Conservation (phyloP, 2,329 filamentous ascomycete genomes). For the Mycocentrospora acerina region DNA sequence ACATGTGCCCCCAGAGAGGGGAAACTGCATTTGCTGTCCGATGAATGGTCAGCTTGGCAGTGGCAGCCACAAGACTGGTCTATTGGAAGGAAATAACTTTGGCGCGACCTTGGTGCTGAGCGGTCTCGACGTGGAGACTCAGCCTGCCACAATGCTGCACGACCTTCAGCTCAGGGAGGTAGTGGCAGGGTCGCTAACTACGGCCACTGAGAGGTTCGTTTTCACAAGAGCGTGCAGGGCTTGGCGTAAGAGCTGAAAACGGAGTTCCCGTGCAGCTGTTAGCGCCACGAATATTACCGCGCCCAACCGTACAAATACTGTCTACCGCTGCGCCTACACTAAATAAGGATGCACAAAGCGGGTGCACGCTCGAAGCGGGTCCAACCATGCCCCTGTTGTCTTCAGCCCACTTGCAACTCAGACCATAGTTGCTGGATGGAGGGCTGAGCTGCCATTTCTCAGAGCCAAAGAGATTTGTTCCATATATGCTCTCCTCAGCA, state of each 20-base stretch:
- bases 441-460: slow-evolving; percentile 5
- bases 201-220: neutral
- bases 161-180: slow-evolving; percentile 6
- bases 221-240: slow-evolving; percentile 5
- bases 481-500: slow-evolving; percentile 16
- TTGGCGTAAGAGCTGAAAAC: slow-evolving; percentile 13
- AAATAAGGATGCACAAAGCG: slow-evolving; percentile 15
- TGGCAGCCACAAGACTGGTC: slow-evolving; percentile 5
- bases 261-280: slow-evolving; percentile 12
- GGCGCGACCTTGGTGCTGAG: slow-evolving; percentile 1
- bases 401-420: slow-evolving; percentile 7
- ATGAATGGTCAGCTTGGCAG: slow-evolving; percentile 7
- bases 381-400: slow-evolving; percentile 11
- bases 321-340: slow-evolving; percentile 13
- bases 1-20: slow-evolving; percentile 9
- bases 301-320: slow-evolving; percentile 8
- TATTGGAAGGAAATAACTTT: neutral
- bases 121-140: slow-evolving; percentile 11
- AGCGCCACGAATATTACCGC: slow-evolving; percentile 13
- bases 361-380: slow-evolving; percentile 5
- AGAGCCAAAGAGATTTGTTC: slow-evolving; percentile 4
- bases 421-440: slow-evolving; percentile 6
- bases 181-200: slow-evolving; percentile 6
- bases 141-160: slow-evolving; percentile 15
- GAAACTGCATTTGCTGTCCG: slow-evolving; percentile 3